These are phyloP conservation scores for Heliamphora pulchella DNA, from an alignment of 179 eudicot genomes.

Conservation along the genomic window DNA sequence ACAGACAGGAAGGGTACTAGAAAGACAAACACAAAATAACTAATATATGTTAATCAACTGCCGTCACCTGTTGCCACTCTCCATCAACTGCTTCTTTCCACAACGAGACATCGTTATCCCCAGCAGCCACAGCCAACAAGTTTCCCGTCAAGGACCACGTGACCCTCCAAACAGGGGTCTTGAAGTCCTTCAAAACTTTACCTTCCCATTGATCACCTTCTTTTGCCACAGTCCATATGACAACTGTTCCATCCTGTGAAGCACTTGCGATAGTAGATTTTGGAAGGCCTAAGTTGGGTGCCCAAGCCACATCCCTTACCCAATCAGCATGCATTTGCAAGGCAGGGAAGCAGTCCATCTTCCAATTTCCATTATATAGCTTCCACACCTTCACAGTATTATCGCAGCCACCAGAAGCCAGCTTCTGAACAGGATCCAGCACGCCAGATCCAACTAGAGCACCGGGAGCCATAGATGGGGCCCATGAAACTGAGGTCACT, in stretches of 20 bases:
- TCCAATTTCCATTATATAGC: constrained; percentile 58
- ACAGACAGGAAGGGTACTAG: neutral
- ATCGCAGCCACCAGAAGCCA: constrained; percentile 77
- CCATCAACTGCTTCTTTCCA: constrained; percentile 86
- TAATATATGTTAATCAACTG: constrained; percentile 31
- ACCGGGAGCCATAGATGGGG: constrained; percentile 68
- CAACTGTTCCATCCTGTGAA: constrained; percentile 69
- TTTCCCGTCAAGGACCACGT: constrained; percentile 84
- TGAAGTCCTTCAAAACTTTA: constrained; percentile 63
- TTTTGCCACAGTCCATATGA: constrained; percentile 65
- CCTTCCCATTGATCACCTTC: constrained; percentile 81
- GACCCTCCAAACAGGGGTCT: constrained; percentile 72
- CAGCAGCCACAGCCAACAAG: constrained; percentile 68
- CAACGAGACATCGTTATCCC: constrained; percentile 57
- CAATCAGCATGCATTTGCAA: constrained; percentile 70
- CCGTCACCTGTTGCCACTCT: constrained; percentile 69
- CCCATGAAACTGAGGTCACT: constrained; percentile 83
- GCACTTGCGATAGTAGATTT: constrained; percentile 77
- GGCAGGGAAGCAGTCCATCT: constrained; percentile 74
- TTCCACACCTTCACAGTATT: constrained; percentile 71
- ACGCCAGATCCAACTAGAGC: constrained; percentile 52
- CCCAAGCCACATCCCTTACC: constrained; percentile 89
- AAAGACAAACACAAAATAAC: neutral
- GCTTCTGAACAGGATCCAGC: constrained; percentile 51
- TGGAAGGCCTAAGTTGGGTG: constrained; percentile 77